Conservation (phyloP, 352 stramenopile genomes). For the Phytophthora foliorum region DNA sequence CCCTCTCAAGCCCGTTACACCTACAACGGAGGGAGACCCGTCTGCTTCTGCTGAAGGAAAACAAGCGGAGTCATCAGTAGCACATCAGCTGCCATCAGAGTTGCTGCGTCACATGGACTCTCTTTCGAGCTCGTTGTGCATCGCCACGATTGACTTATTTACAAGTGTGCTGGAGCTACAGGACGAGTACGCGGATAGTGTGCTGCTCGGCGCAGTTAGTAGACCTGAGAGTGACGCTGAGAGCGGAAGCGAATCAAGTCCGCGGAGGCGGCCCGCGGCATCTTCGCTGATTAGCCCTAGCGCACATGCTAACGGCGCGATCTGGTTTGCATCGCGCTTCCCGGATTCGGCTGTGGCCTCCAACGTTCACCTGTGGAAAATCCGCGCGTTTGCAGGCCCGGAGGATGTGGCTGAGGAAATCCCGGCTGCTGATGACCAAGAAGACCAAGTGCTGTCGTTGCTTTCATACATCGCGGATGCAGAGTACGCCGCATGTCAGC, state of each 20-base stretch:
- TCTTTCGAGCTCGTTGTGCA: slow-evolving; percentile 80
- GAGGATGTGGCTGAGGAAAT: slow-evolving; percentile 64
- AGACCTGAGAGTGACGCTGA: slow-evolving; percentile 19
- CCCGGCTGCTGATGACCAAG: slow-evolving; percentile 63
- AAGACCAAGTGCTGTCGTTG: slow-evolving; percentile 82
- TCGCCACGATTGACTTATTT: slow-evolving; percentile 88
- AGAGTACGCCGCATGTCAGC: slow-evolving; percentile 81
- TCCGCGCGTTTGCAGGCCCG: slow-evolving; percentile 67
- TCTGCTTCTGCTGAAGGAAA: slow-evolving; percentile 14
- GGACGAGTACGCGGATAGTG: slow-evolving; percentile 66
- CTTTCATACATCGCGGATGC: slow-evolving; percentile 89
- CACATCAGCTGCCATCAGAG: slow-evolving; percentile 70
- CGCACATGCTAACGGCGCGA: slow-evolving; percentile 49
- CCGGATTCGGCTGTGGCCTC: slow-evolving; percentile 79
- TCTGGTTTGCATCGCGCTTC: slow-evolving; percentile 87
- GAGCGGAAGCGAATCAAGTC: slow-evolving; percentile 23
- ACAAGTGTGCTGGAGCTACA: slow-evolving; percentile 77
- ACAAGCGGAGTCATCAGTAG: slow-evolving; percentile 17
- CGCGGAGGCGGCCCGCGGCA: slow-evolving; percentile 21
- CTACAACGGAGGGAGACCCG: slow-evolving; percentile 12
- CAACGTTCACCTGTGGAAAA: slow-evolving; percentile 87
- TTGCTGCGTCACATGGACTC: slow-evolving; percentile 86
- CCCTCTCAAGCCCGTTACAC: slow-evolving; percentile 8
- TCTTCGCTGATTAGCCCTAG: slow-evolving; percentile 28
- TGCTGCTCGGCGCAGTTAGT: slow-evolving; percentile 47